Conservation (phyloP, 2,329 filamentous ascomycete species). For the Fusarium sp. region DNA sequence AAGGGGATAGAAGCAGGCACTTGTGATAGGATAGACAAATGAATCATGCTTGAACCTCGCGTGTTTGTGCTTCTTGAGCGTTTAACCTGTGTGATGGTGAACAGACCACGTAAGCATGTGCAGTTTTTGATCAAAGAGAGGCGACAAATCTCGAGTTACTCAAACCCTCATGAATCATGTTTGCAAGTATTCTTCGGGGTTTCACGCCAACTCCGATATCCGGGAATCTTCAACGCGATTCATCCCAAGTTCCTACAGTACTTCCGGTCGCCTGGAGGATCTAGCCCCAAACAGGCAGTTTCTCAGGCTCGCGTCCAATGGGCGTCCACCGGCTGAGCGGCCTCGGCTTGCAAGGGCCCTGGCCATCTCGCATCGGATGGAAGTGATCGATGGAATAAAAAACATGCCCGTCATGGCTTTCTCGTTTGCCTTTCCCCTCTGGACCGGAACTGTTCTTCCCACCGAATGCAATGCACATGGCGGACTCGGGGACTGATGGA, state of each 20-base stretch:
- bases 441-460: background rate
- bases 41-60: background rate
- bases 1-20: background rate
- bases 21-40: background rate
- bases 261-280: background rate
- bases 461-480: background rate
- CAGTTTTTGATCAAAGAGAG: background rate
- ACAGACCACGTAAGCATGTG: background rate
- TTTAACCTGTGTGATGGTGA: background rate
- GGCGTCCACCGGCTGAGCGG: slow-evolving; percentile 14
- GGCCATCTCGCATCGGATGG: background rate
- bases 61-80: background rate
- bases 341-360: slow-evolving; percentile 27
- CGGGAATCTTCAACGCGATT: slow-evolving; percentile 1
- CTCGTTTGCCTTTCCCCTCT: background rate
- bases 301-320: slow-evolving; percentile 28
- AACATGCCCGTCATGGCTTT: background rate
- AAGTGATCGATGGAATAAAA: background rate
- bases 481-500: background rate
- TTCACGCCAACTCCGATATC: background rate
- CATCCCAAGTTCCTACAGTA: background rate
- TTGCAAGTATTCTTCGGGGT: background rate
- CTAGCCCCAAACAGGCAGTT: slow-evolving; percentile 32
- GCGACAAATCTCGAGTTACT: background rate
- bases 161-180: background rate